Evolutionary conservation across 2,329 filamentous ascomycete species (phyloP).

Genomic region (Diplodia seriata): DNA sequence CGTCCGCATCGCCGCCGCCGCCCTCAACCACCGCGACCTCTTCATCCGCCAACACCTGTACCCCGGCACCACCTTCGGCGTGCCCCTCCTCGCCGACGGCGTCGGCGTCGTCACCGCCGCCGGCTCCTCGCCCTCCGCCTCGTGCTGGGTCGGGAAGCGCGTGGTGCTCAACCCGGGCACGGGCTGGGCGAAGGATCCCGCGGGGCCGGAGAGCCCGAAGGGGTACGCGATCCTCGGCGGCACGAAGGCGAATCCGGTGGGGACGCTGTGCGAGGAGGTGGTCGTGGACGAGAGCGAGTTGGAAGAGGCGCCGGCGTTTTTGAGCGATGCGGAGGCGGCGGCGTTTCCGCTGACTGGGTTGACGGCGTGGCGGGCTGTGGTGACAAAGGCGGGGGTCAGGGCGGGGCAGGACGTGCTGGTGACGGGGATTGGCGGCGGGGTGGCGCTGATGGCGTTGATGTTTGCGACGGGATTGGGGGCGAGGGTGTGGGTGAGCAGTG

Average conservation of each 20-base stretch:
- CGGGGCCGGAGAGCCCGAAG: slow-evolving; percentile 72
- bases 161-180: slow-evolving; percentile 80
- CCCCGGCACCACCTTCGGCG: slow-evolving; percentile 79
- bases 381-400: slow-evolving; percentile 75
- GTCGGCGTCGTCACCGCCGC: slow-evolving; percentile 73
- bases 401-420: slow-evolving; percentile 75
- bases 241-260: slow-evolving; percentile 67
- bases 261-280: slow-evolving; percentile 77
- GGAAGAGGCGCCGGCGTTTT: slow-evolving; percentile 75
- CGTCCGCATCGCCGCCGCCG: slow-evolving; percentile 75
- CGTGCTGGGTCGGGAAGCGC: slow-evolving; percentile 66
- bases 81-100: slow-evolving; percentile 83
- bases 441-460: slow-evolving; percentile 80
- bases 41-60: slow-evolving; percentile 94
- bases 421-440: slow-evolving; percentile 92
- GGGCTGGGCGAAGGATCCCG: slow-evolving; percentile 75
- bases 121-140: slow-evolving; percentile 63
- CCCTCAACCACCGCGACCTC: slow-evolving; percentile 93
- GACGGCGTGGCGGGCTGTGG: slow-evolving; percentile 85
- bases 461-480: slow-evolving; percentile 70
- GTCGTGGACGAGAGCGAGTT: slow-evolving; percentile 74
- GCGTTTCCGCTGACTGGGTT: slow-evolving; percentile 84
- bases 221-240: slow-evolving; percentile 73
- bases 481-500: slow-evolving; percentile 82
- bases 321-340: no score